Evolutionary conservation across 345 rosid genomes (phyloP), one percentile per base, ranked within the genome.

Genomic region (Euphorbia pulcherrima): DNA sequence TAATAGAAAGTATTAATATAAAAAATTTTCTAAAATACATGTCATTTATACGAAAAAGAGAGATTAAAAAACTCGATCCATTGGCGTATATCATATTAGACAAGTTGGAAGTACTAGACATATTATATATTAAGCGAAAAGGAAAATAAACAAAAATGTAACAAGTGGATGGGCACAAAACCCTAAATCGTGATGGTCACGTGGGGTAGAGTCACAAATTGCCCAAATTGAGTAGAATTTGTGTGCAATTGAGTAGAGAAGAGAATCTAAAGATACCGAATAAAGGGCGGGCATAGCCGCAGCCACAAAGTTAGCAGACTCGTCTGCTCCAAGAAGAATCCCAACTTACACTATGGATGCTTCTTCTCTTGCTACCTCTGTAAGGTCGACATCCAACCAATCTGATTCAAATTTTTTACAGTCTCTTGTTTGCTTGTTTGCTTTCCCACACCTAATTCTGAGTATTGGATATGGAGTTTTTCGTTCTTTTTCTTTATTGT

Each of bases 221-320:
- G 44, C 17, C 10, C 10, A 44, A 44, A 44, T 12, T 12, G 5
- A 44, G 16, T 12, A 50, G 16, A 44, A 44, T 44, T 44, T 44
- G 13, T 10, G 1, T 44, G 3, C 13, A 2, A 14, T 44, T 44
- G 0, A 4, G 13, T 13, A 17, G 13, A 11, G 0, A 4, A 44
- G 48, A 17, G 13, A 11, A 10, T 7, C 16, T 9, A 47, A 14
- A 47, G 18, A 0, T 14, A 47, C 14, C 52, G 10, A 39, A 39
- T 39, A 12, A 39, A 39, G 44, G 10, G 10, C 6, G 44, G 10
- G 5, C 26, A 18, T 12, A 18, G 61, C 27, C 14, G n/a, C 62
- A 27, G 62, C 62, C 62, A 39, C 53, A 41, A 17, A 55, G 28
- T 16, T 55, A n/a, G 52, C 18, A 65, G 20, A 51, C 69, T 30